Percentiles rank a stretch among this genome's conserved stretches.
phyloP scores from a whole-genome alignment of 768 basidiomycete genomes.

The Lentinula edodes region DNA sequence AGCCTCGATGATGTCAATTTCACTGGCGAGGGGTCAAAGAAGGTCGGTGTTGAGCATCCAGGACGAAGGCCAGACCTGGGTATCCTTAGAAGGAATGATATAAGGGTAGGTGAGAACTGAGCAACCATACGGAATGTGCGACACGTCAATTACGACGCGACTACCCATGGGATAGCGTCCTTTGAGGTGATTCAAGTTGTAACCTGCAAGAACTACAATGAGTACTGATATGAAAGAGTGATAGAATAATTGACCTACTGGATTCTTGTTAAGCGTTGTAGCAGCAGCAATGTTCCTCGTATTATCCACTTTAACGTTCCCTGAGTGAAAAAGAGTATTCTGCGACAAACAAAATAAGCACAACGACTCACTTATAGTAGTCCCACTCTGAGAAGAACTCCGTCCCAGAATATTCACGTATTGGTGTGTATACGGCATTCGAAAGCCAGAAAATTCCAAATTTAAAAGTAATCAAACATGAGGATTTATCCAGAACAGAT shows the following conservation, averaged over 20 bases:
- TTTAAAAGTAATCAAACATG: neutral
- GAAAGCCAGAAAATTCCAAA: neutral
- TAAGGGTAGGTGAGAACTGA: constrained; percentile 19
- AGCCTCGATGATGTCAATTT: constrained; percentile 53
- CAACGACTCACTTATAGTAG: constrained; percentile 33
- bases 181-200: constrained; percentile 39
- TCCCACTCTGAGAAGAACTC: constrained; percentile 47
- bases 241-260: constrained; percentile 34
- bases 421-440: constrained; percentile 18
- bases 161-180: constrained; percentile 35
- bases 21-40: constrained; percentile 37
- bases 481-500: too few species aligned
- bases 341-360: too few species aligned
- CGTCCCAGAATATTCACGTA: constrained; percentile 36
- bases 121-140: constrained; percentile 53
- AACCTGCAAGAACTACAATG: constrained; percentile 20
- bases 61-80: constrained; percentile 35
- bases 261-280: constrained; percentile 41
- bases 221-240: neutral
- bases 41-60: constrained; percentile 35
- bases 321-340: constrained; percentile 10
- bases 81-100: too few species aligned
- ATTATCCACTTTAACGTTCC: constrained; percentile 55
- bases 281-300: constrained; percentile 42
- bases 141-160: constrained; percentile 36